These are phyloP conservation scores for Astrocystis sublimbata DNA, from an alignment of 495 filamentous ascomycete genomes.

Conservation along the genomic window DNA sequence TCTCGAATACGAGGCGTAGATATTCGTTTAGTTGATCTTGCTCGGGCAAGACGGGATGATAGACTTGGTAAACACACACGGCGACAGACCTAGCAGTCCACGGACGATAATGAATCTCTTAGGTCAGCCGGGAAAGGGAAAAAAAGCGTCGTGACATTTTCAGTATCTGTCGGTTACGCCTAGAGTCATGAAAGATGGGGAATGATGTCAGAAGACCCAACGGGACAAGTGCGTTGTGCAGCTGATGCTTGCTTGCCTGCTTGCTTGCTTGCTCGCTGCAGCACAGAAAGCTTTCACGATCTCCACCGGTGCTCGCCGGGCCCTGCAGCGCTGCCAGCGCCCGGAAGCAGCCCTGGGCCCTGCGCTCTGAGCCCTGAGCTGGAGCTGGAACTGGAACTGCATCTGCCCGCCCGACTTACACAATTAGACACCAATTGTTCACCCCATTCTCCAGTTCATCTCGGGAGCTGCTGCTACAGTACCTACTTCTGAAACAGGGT, in stretches of 20 bases:
- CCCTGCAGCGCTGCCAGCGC: neutral
- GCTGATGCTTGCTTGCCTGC: no score
- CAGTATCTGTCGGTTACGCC: neutral
- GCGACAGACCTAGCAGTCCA: neutral
- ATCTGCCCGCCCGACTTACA: no score
- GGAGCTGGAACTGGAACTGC: no score
- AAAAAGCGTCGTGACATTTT: neutral
- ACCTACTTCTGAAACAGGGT: no score
- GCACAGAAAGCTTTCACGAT: constrained; percentile 16
- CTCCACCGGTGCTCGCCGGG: constrained; percentile 7
- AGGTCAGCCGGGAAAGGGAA: neutral
- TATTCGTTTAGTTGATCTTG: neutral
- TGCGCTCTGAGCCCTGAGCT: no score
- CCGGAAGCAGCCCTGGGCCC: neutral
- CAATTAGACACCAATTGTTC: neutral
- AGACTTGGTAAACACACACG: no score
- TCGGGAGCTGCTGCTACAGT: no score
- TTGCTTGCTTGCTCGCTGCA: no score
- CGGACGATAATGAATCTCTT: neutral
- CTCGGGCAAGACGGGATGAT: neutral
- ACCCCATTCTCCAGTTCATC: no score
- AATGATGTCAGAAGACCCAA: constrained; percentile 20
- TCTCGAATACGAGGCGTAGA: neutral
- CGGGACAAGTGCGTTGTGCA: neutral
- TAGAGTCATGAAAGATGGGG: constrained; percentile 18